These are phyloP conservation scores for Mycosphaerella sp. DNA, from an alignment of 2,329 filamentous ascomycete genomes.

Conservation along the genomic window DNA sequence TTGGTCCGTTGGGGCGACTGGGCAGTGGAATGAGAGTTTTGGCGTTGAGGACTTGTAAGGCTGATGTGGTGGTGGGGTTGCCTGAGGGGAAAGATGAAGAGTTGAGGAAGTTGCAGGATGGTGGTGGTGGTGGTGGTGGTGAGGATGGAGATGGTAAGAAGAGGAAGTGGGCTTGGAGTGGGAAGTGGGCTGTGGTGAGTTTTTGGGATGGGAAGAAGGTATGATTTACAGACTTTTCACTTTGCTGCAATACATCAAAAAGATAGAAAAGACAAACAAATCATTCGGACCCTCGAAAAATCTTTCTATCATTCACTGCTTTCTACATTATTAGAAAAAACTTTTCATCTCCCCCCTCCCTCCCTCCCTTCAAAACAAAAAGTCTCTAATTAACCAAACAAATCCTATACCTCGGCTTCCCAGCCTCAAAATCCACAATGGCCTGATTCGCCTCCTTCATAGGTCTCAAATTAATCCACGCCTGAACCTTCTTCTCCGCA, in stretches of 20 bases:
- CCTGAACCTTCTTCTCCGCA: conserved; percentile 51
- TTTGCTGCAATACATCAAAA: too few relatives aligned
- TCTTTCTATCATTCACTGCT: too few relatives aligned
- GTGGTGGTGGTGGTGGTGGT: conserved; percentile 57
- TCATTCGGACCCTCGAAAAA: too few relatives aligned
- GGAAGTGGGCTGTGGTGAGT: conserved; percentile 91
- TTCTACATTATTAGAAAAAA: too few relatives aligned
- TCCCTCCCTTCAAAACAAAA: neutral
- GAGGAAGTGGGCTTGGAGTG: conserved; percentile 89
- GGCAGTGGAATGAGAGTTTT: conserved; percentile 77
- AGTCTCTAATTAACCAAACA: conserved; percentile 33
- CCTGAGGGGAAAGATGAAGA: conserved; percentile 74
- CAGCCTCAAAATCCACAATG: conserved; percentile 51
- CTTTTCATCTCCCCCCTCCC: neutral
- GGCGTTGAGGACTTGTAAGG: conserved; percentile 89
- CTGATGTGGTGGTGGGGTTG: conserved; percentile 90
- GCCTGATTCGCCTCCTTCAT: conserved; percentile 54
- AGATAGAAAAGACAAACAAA: too few relatives aligned
- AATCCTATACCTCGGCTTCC: conserved; percentile 45
- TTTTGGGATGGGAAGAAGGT: conserved; percentile 67
- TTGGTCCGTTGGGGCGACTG: conserved; percentile 65
- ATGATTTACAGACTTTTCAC: too few relatives aligned
- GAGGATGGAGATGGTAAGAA: conserved; percentile 61
- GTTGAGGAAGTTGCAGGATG: conserved; percentile 59
- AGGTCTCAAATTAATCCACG: conserved; percentile 56